Evolutionary conservation across 2,329 filamentous ascomycete species (phyloP).

Genomic region (Neofusicoccum sp.): DNA sequence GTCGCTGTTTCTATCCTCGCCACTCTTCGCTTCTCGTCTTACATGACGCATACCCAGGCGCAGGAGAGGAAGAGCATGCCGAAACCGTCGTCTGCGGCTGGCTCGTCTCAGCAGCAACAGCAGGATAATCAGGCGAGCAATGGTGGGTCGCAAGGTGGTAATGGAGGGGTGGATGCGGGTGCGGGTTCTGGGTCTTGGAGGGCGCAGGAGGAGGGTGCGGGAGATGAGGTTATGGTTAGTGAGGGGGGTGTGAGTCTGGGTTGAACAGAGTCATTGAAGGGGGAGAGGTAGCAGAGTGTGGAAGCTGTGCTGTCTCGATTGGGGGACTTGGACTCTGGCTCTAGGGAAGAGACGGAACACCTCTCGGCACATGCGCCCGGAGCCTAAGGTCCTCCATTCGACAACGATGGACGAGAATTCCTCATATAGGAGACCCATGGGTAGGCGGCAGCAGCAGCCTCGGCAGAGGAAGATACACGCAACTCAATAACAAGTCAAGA

Average conservation of each 20-base stretch:
- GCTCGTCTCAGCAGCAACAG: not conserved
- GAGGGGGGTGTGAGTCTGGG: constrained; percentile 22
- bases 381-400: too few species aligned
- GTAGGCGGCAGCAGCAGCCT: too few species aligned
- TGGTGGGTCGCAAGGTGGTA: not conserved
- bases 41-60: constrained; percentile 42
- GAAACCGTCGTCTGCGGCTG: constrained; percentile 14
- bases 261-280: not conserved
- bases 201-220: not conserved
- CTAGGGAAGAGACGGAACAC: not conserved
- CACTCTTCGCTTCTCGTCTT: constrained; percentile 43
- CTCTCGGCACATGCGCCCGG: too few species aligned
- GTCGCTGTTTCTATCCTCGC: constrained; percentile 50
- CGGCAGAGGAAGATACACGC: too few species aligned
- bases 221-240: constrained; percentile 17
- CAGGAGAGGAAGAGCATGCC: constrained; percentile 42
- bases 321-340: too few species aligned
- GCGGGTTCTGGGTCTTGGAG: not conserved
- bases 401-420: too few species aligned
- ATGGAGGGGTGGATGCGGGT: not conserved
- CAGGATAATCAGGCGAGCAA: not conserved
- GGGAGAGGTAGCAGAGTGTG: not conserved
- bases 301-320: not conserved
- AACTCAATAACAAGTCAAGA: too few species aligned
- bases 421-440: too few species aligned